Base-by-base conservation (phyloP, 345 rosid species). In the Cardamine chenopodiifolia region DNA sequence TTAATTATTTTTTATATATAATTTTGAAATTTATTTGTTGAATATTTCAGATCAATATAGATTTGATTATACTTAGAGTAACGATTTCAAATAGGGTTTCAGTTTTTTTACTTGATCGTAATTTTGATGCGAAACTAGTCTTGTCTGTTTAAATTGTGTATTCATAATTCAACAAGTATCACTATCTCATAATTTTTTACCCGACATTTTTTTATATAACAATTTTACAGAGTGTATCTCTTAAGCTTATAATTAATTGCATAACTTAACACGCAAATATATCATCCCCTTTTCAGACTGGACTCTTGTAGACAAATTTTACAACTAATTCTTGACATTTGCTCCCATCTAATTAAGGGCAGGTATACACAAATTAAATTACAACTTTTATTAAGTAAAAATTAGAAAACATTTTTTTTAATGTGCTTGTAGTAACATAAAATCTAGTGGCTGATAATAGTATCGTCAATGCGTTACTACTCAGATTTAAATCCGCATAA, bases 301-400 rank as follows among this genome's bases (percentile, higher is more conserved):
- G 66, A 50, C 52, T 57, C 72, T 66, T 56, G 39, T 17, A 34
- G 34, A 74, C 52, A 34, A 45, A 1, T 34, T 74, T 74, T 66
- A 74, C 72, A 17, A 74, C n/a, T 48, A 56, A 22, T 23, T 73
- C 71, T 74, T 74, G 60, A 56, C 72, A 66, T 55, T 74, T 22
- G 48, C 58, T 55, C 62, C 39, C 57, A 25, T 44, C 47, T 64
- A 20, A 20, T 15, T 66, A 32, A 65, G 60, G 50, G 78, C 59
- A 66, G 78, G 59, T 74, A 47, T n/a, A 25, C 12, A 34, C 66
- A 45, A n/a, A n/a, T 55, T 63, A 14, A 64, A 45, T 55, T 17
- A 57, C 48, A 44, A 20, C 28, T 62, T 40, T 54, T 40, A 34
- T 18, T 18, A 29, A 62, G 12, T 53, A 1, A 6, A 44, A 29